Conservation (phyloP, 2,329 filamentous ascomycete genomes). For the Decorospora gaudefroyi region DNA sequence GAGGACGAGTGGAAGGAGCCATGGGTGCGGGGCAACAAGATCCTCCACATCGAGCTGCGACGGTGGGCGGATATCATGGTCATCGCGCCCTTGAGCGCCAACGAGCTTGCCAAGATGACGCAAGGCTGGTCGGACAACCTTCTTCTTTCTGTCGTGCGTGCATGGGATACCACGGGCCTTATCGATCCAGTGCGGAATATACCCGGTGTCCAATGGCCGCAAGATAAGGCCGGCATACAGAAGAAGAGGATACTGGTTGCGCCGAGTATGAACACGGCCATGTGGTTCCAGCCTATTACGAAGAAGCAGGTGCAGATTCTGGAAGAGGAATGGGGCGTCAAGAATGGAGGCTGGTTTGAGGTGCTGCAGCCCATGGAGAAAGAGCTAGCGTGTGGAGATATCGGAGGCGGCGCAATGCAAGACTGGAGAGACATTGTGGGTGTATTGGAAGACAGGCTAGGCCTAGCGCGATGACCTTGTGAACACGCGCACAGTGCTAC, state of each 20-base stretch:
- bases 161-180: slow-evolving; percentile 72
- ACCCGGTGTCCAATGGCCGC: slow-evolving; percentile 28
- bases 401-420: slow-evolving; percentile 80
- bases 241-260: slow-evolving; percentile 72
- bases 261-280: slow-evolving; percentile 84
- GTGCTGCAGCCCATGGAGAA: slow-evolving; percentile 76
- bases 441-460: slow-evolving; percentile 58
- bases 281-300: slow-evolving; percentile 88
- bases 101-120: slow-evolving; percentile 81
- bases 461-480: slow-evolving; percentile 16
- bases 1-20: slow-evolving; percentile 81
- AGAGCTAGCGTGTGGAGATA: slow-evolving; percentile 80
- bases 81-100: slow-evolving; percentile 80
- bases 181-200: slow-evolving; percentile 40
- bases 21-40: slow-evolving; percentile 77
- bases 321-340: slow-evolving; percentile 71
- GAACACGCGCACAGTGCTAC: too few relatives aligned
- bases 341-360: slow-evolving; percentile 62
- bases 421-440: slow-evolving; percentile 76
- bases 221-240: slow-evolving; percentile 29
- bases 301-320: slow-evolving; percentile 70
- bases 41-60: slow-evolving; percentile 88
- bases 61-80: slow-evolving; percentile 81
- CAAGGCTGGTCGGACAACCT: slow-evolving; percentile 79
- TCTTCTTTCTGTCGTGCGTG: slow-evolving; percentile 72